Percentiles rank a stretch among this genome's conserved stretches.
Conservation (phyloP, 306 rosid genomes). For the Morella rubra region DNA sequence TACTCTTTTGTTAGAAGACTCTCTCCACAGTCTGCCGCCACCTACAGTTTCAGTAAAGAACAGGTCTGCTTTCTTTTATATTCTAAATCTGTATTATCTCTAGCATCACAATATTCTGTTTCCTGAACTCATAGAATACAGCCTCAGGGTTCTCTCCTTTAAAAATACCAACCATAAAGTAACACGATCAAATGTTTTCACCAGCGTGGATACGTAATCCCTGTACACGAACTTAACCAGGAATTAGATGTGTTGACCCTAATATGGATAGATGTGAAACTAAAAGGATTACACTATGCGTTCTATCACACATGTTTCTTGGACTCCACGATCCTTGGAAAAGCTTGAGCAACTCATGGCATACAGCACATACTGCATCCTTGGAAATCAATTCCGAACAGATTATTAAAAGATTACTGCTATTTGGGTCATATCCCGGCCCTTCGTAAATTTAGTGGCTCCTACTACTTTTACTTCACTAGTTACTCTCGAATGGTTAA, state of each 20-base stretch:
- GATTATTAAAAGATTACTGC: not conserved
- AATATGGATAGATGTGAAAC: not conserved
- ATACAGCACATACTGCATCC: not conserved
- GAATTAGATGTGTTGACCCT: not conserved
- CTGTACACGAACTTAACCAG: not conserved
- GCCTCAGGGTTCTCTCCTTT: not conserved
- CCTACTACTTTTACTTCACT: not conserved
- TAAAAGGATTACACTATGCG: not conserved
- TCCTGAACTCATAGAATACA: not conserved
- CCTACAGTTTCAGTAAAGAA: conserved; percentile 59
- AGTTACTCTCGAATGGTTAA: conserved; percentile 25
- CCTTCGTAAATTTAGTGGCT: not conserved
- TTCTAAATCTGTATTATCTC: conserved; percentile 14
- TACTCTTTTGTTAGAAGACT: conserved; percentile 80
- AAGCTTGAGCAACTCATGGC: not conserved
- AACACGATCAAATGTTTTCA: not conserved
- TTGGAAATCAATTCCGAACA: not conserved
- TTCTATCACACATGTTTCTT: not conserved
- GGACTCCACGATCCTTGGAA: not conserved
- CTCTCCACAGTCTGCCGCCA: conserved; percentile 76
- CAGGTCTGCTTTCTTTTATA: conserved; percentile 57
- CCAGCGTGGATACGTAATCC: not conserved
- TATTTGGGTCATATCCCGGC: not conserved
- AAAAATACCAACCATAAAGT: not conserved
- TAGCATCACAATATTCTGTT: conserved; percentile 14